phyloP scores from a whole-genome alignment of 305 asterid genomes.

The Fraxinus sp. region DNA sequence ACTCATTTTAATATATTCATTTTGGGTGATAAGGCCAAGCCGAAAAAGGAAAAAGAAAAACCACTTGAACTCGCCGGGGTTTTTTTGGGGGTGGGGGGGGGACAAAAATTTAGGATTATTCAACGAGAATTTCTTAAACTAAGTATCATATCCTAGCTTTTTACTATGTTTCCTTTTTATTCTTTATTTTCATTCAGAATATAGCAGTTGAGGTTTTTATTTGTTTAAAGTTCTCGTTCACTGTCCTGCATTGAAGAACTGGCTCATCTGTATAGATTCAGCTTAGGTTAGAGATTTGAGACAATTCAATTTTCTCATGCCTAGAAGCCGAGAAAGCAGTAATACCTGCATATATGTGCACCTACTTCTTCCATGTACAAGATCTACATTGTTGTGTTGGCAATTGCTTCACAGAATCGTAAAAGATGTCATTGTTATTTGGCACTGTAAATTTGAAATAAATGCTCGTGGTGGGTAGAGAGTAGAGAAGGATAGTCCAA shows the following conservation, averaged over 20 bases:
- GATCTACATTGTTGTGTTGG: neutral
- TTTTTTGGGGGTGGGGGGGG: neutral
- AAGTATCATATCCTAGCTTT: neutral
- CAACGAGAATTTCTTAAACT: neutral
- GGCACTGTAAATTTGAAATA: neutral
- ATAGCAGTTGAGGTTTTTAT: neutral
- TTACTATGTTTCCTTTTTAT: neutral
- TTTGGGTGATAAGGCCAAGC: neutral
- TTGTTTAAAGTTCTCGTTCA: neutral
- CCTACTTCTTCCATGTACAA: neutral
- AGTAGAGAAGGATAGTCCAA: neutral
- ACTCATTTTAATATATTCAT: neutral
- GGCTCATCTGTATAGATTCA: neutral
- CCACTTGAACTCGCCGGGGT: neutral
- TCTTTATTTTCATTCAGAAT: neutral
- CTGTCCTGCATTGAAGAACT: neutral
- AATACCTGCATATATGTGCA: neutral
- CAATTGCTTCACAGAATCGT: neutral
- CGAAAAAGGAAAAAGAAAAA: neutral
- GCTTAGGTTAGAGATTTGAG: neutral
- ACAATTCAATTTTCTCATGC: neutral
- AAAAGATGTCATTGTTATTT: neutral
- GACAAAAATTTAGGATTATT: neutral
- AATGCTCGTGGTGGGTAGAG: neutral
- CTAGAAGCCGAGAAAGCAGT: neutral